Base-by-base conservation (phyloP, 2,329 filamentous ascomycete genomes). In the Emericellopsis atlantica region DNA sequence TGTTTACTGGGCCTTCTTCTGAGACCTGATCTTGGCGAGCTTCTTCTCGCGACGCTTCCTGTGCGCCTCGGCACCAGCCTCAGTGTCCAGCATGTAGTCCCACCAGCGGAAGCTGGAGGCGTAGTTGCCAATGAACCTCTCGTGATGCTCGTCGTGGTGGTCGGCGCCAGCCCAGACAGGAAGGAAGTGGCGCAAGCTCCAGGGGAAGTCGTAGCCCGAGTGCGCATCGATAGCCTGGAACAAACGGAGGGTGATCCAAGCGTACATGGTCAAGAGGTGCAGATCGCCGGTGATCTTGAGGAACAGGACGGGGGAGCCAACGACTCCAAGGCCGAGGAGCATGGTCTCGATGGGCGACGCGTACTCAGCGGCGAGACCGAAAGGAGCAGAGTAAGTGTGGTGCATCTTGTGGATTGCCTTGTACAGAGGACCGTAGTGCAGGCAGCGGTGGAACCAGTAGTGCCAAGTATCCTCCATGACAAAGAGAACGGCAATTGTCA, bases 81-180 rank as follows among this genome's bases (percentile, higher is more conserved):
- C 90, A 46, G 92, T 98, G 64, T 95, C 89, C 50, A 96, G 74
- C 52, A 81, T 61, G 61, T 84, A 94, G 68, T 98, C 92, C 92
- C 92, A 98, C 92, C 92, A 98, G 62, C 90, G 78, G 79, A 98
- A 98, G 71, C 86, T 94, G 58, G 88, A 95, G 40, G 90, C 72
- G 61, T 96, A 98, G 72, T 98, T 98, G 53, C 92, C 92, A 48
- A 98, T 88, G 67, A 98, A 98, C 60, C 88, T 87, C 71, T 98
- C 92, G 67, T 98, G 92, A 67, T 98, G 92, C 36, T 88, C 70
- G 57, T 98, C 92, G 68, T 98, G 92, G 67, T 96, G 90, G 53
- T 94, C 81, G 42, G 92, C 92, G 46, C 92, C 92, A 42, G 90
- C 90, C 92, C 92, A 98, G 76, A 98, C 89, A 31, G 92, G 92